Evolutionary conservation across 805 yeast genomes (phyloP), one percentile per base, ranked within the genome.

Genomic region (Ogataea thermomethanolica): DNA sequence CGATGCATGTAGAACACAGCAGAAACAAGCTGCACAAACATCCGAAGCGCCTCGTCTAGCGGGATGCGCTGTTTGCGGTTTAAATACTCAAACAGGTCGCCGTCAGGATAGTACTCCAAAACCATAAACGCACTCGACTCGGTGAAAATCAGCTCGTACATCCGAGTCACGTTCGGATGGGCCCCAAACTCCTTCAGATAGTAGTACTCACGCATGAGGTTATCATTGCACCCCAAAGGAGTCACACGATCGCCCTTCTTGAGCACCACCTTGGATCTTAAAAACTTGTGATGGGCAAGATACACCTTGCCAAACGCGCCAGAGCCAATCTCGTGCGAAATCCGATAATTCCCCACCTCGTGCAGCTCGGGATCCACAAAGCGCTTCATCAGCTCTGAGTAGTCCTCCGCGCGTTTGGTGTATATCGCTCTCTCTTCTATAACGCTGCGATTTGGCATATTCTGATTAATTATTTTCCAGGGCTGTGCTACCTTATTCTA

Each of bases 231-330:
- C 33, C 74, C 76, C 43, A 81, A 78, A 10, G 70, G 66, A 7
- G 51, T 40, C 8, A 41, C 39, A 33, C 61, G 42, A 4, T 48
- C 49, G 7, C 95, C 91, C 29, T 88, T 84, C 54, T 91, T 91
- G 46, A 93, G 63, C 12, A 93, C 98, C 3, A 91, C 85, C 56
- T 76, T 81, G n/a, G 78, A 70, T 39, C 79, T 79, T 8, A 95
- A 74, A 33, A 89, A 69, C 37, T 73, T 73, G 55, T 91, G 98
- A 26, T 70, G 69, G 1, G 96, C 98, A 23, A 91, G 65, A 58
- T 83, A 93, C 1, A 89, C 95, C 55, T 84, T 85, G 7, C 98
- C 97, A 70, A 89, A 91, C 3, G 95, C 75, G 8, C 97, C 97
- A 53, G 86, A 89, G 2, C 97, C 98, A 15, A 91, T 82, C 49